These are phyloP conservation scores for Podospora fimiseda DNA, from an alignment of 495 filamentous ascomycete species.

Conservation along the genomic window DNA sequence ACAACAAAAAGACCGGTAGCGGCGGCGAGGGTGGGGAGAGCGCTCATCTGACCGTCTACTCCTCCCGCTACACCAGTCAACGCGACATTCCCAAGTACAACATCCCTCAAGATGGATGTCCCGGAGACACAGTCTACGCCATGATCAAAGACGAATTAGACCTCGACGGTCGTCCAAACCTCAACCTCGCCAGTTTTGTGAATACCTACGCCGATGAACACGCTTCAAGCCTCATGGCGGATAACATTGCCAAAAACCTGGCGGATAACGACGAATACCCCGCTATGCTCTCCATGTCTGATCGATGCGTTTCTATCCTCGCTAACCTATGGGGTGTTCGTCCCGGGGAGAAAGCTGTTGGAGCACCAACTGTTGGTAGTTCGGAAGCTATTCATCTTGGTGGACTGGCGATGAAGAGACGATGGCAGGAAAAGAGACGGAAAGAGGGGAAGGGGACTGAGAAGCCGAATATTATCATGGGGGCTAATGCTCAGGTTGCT, in stretches of 20 bases:
- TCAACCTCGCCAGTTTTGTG: slow-evolving; percentile 68
- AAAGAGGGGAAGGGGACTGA: slow-evolving; percentile 54
- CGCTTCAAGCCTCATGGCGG: slow-evolving; percentile 57
- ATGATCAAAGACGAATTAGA: slow-evolving; percentile 69
- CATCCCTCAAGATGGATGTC: slow-evolving; percentile 56
- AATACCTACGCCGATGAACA: slow-evolving; percentile 66
- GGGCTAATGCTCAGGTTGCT: slow-evolving; percentile 69
- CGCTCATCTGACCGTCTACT: slow-evolving; percentile 57
- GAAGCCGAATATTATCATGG: slow-evolving; percentile 72
- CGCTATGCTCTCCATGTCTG: slow-evolving; percentile 65
- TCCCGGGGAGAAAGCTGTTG: slow-evolving; percentile 60
- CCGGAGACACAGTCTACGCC: slow-evolving; percentile 58
- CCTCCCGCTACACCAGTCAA: slow-evolving; percentile 54
- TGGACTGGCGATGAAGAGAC: slow-evolving; percentile 70
- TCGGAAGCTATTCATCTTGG: slow-evolving; percentile 71
- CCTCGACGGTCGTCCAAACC: slow-evolving; percentile 64
- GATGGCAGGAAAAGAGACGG: slow-evolving; percentile 63
- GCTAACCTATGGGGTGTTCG: slow-evolving; percentile 63
- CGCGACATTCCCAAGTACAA: slow-evolving; percentile 61
- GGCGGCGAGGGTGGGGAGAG: neutral
- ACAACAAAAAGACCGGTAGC: slow-evolving; percentile 33
- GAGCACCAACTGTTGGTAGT: slow-evolving; percentile 66
- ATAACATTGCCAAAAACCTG: slow-evolving; percentile 64
- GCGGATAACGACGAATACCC: slow-evolving; percentile 72
- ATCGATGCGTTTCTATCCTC: slow-evolving; percentile 65